Evolutionary conservation across 176 grass and related monocot species (phyloP).

Genomic region (Oryza australiensis): DNA sequence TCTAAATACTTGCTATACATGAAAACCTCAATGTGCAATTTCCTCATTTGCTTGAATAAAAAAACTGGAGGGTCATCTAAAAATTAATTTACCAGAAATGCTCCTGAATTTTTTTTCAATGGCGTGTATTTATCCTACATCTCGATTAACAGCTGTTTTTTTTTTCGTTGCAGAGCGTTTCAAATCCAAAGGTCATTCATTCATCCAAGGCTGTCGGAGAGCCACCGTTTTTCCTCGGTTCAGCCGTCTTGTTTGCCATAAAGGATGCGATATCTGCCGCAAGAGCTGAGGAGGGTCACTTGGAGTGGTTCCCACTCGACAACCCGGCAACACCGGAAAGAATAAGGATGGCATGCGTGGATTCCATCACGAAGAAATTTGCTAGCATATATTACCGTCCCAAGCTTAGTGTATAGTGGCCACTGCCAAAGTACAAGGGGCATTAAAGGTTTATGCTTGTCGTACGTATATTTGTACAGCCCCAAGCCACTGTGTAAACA

Average conservation of each 20-base stretch:
- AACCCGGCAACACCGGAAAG: constrained; percentile 90
- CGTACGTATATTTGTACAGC: background rate
- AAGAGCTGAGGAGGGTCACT: constrained; percentile 69
- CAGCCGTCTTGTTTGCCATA: constrained; percentile 79
- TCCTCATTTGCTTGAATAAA: background rate
- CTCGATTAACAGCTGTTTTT: background rate
- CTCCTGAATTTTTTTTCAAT: background rate
- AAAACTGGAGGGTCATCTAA: background rate
- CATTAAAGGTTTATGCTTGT: background rate
- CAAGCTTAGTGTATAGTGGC: constrained; percentile 74
- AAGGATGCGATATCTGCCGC: constrained; percentile 79
- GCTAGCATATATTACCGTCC: constrained; percentile 59
- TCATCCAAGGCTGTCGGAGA: constrained; percentile 95
- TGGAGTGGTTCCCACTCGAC: constrained; percentile 79
- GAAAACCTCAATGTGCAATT: background rate
- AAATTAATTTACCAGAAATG: background rate
- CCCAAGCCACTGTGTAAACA: background rate
- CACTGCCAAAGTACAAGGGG: background rate
- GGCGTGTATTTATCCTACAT: background rate
- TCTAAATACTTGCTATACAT: background rate
- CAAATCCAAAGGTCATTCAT: constrained; percentile 80
- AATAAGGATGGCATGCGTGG: constrained; percentile 89
- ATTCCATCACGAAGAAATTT: constrained; percentile 77
- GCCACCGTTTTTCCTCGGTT: constrained; percentile 88
- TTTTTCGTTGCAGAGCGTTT: constrained; percentile 52